Base-by-base conservation (phyloP, 345 rosid genomes). In the Salix arbutifolia region DNA sequence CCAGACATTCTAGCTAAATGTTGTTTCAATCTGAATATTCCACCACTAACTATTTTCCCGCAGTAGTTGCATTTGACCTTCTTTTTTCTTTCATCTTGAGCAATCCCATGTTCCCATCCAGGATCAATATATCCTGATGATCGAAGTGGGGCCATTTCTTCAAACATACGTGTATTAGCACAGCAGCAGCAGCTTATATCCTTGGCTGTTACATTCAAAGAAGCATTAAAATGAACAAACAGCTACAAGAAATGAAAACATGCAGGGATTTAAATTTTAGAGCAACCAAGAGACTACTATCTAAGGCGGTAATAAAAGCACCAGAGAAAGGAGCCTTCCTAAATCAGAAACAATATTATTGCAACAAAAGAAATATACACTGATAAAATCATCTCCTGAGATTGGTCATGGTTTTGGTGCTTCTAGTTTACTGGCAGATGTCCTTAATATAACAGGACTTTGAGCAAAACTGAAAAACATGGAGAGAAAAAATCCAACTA, bases 71-170 rank as follows among this genome's bases (percentile, higher is more conserved):
- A 90, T 82, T 91, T 91, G 64, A 89, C 97, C 76, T 92, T 92
- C 87, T 90, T 92, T 82, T 90, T 89, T 75, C 90, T 87, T 30
- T 88, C 91, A 79, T 92, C 97, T 79, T 88, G 94, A 68, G 97
- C 91, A 80, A 86, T 83, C 28, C 94, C 97, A 69, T 90, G 94
- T 84, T 92, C 94, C 97, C 97, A 92, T 78, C 93, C 94, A 25
- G 92, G 97, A 76, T 90, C 91, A 70, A 89, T 90, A 67, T 72
- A 85, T 73, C 90, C 91, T 11, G 74, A 61, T 26, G 91, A 79
- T 67, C 92, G 88, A 79, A 79, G 82, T 80, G 93, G 94, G 38
- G 88, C 86, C 97, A 89, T 90, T 76, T 50, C 79, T 84, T 80
- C 88, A 81, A 88, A 84, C 87, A 85, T 84, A 74, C 14, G 70